Evolutionary conservation across 768 basidiomycete species (phyloP).

Genomic region (Cystofilobasidium ferigula): DNA sequence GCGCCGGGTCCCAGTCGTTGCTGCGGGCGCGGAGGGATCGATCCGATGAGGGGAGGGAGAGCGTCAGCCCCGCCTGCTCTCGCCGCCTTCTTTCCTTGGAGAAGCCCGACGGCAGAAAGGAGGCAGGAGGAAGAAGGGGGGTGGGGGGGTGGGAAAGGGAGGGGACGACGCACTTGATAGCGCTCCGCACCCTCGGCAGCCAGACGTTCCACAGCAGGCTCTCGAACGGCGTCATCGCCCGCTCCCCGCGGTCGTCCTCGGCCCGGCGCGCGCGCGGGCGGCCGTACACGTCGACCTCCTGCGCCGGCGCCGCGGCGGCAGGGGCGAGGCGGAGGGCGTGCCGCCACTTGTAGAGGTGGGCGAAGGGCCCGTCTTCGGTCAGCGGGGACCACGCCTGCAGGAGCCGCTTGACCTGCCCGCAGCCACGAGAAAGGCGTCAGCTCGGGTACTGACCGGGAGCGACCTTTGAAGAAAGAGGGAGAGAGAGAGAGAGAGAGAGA

Average conservation of each 20-base stretch:
- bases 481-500: slow-evolving; percentile 3
- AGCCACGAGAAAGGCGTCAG: too few relatives aligned
- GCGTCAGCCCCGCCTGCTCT: too few relatives aligned
- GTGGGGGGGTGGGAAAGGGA: not conserved
- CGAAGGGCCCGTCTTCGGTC: slow-evolving; percentile 32
- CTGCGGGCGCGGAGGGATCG: too few relatives aligned
- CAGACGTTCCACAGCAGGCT: slow-evolving; percentile 87
- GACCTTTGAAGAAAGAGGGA: too few relatives aligned
- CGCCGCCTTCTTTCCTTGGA: too few relatives aligned
- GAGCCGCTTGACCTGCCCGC: slow-evolving; percentile 55
- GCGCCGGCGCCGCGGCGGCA: slow-evolving; percentile 36
- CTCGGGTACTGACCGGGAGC: too few relatives aligned
- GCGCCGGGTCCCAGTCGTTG: slow-evolving; percentile 77
- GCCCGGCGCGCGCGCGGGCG: slow-evolving; percentile 43
- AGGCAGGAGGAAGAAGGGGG: not conserved
- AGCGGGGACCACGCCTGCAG: slow-evolving; percentile 74
- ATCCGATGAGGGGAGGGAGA: too few relatives aligned
- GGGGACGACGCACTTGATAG: slow-evolving; percentile 57
- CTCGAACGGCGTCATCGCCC: slow-evolving; percentile 87
- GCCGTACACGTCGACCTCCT: slow-evolving; percentile 51
- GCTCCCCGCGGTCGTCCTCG: slow-evolving; percentile 45
- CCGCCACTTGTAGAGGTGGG: slow-evolving; percentile 33
- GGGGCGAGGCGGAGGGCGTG: slow-evolving; percentile 35
- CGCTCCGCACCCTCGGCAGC: slow-evolving; percentile 86
- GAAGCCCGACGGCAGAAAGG: too few relatives aligned